These are phyloP conservation scores for Arabidopsis arenosa DNA, from an alignment of 345 rosid species.

Conservation along the genomic window DNA sequence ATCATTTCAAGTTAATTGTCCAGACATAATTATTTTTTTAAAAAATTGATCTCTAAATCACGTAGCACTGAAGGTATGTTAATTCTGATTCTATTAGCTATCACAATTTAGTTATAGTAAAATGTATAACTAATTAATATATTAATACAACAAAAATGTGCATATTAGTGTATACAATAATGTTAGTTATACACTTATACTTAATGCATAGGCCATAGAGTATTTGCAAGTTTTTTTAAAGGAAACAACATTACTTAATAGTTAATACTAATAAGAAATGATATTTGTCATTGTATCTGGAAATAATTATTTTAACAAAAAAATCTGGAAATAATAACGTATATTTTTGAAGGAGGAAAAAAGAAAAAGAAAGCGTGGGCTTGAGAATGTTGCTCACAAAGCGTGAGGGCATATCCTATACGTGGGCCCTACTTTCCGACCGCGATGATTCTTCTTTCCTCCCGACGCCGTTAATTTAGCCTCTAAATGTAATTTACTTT, in stretches of 20 bases:
- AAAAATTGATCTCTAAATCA: neutral
- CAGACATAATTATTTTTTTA: neutral
- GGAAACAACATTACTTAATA: too few species aligned
- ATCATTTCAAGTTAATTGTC: neutral
- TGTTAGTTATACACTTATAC: neutral
- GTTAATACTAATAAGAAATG: too few species aligned
- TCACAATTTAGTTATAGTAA: neutral
- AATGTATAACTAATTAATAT: neutral
- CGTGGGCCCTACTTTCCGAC: conserved; percentile 52
- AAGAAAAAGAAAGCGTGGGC: conserved; percentile 42
- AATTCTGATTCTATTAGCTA: neutral
- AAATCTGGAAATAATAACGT: neutral
- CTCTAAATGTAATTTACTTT: conserved; percentile 6
- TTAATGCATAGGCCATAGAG: neutral
- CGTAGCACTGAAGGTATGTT: neutral
- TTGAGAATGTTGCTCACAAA: conserved; percentile 59
- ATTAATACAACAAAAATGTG: too few species aligned
- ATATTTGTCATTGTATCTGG: neutral
- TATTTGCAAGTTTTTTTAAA: neutral
- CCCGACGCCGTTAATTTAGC: conserved; percentile 36
- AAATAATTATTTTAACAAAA: neutral
- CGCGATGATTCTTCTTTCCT: conserved; percentile 47
- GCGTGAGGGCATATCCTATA: conserved; percentile 49
- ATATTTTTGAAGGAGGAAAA: neutral
- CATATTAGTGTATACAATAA: neutral